Conservation (phyloP, 179 eudicot genomes). For the Patellifolia procumbens region DNA sequence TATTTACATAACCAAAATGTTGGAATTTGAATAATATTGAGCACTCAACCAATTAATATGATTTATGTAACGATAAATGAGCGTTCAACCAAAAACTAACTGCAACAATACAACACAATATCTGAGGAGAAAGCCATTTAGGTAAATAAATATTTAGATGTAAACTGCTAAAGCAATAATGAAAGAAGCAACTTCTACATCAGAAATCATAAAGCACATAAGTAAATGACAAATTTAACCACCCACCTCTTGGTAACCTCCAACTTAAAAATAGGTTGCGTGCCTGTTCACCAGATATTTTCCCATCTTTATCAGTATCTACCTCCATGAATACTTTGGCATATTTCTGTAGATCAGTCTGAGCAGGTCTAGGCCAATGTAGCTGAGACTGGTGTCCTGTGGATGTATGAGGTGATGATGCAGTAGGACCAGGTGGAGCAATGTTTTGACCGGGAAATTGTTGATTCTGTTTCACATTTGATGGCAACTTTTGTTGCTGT, state of each 20-base stretch:
- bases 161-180: neutral
- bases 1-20: neutral
- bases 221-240: slow-evolving; percentile 10
- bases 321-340: slow-evolving; percentile 90
- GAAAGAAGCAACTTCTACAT: neutral
- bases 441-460: slow-evolving; percentile 43
- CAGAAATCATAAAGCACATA: neutral
- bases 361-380: slow-evolving; percentile 92
- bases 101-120: neutral
- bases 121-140: neutral
- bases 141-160: neutral
- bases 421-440: slow-evolving; percentile 39
- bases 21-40: neutral
- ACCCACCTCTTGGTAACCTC: slow-evolving; percentile 86
- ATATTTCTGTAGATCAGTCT: slow-evolving; percentile 85
- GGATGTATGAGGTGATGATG: slow-evolving; percentile 48
- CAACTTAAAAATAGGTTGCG: slow-evolving; percentile 90
- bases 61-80: neutral
- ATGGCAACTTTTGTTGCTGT: slow-evolving; percentile 49
- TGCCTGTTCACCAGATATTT: slow-evolving; percentile 90
- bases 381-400: slow-evolving; percentile 55
- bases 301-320: slow-evolving; percentile 92
- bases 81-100: neutral
- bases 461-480: slow-evolving; percentile 49
- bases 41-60: neutral